Evolutionary conservation across 2,329 filamentous ascomycete genomes (phyloP).

Genomic region (Aspergillus latus): DNA sequence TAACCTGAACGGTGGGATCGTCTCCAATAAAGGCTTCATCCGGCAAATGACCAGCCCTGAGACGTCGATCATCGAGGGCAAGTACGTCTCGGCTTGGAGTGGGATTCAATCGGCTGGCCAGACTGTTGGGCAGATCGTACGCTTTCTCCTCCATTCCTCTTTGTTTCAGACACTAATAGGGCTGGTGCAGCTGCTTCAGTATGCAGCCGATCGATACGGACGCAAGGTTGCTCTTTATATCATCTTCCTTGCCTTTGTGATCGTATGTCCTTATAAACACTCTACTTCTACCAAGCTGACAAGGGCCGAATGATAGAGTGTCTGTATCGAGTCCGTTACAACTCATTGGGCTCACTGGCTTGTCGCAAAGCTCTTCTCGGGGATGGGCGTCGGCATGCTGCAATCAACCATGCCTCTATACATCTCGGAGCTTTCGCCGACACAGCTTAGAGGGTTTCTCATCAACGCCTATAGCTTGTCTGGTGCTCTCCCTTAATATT

Average conservation of each 20-base stretch:
- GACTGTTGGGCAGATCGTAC: slow-evolving; percentile 41
- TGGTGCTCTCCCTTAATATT: slow-evolving; percentile 3
- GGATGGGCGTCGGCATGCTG: slow-evolving; percentile 46
- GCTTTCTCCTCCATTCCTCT: slow-evolving; percentile 14
- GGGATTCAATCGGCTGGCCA: slow-evolving; percentile 43
- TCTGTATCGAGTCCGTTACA: slow-evolving; percentile 38
- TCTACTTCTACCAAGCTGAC: too few species aligned
- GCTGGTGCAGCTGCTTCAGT: slow-evolving; percentile 32
- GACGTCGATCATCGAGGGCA: slow-evolving; percentile 35
- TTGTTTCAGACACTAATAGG: background rate
- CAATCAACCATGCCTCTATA: slow-evolving; percentile 46
- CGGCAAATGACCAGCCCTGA: slow-evolving; percentile 33
- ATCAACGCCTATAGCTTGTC: slow-evolving; percentile 45
- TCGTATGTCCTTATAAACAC: slow-evolving; percentile 14
- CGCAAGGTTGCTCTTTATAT: slow-evolving; percentile 38
- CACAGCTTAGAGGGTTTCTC: slow-evolving; percentile 41
- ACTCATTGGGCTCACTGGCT: slow-evolving; percentile 45
- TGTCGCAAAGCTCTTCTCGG: slow-evolving; percentile 34
- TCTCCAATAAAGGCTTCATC: slow-evolving; percentile 46
- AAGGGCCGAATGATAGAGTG: slow-evolving; percentile 24
- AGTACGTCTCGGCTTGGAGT: slow-evolving; percentile 43
- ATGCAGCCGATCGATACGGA: slow-evolving; percentile 37
- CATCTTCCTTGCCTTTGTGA: slow-evolving; percentile 36
- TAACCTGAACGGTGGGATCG: slow-evolving; percentile 42
- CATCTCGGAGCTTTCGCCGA: slow-evolving; percentile 45